Evolutionary conservation across 352 stramenopile genomes (phyloP).

Genomic region (Globisporangium cystogenes): DNA sequence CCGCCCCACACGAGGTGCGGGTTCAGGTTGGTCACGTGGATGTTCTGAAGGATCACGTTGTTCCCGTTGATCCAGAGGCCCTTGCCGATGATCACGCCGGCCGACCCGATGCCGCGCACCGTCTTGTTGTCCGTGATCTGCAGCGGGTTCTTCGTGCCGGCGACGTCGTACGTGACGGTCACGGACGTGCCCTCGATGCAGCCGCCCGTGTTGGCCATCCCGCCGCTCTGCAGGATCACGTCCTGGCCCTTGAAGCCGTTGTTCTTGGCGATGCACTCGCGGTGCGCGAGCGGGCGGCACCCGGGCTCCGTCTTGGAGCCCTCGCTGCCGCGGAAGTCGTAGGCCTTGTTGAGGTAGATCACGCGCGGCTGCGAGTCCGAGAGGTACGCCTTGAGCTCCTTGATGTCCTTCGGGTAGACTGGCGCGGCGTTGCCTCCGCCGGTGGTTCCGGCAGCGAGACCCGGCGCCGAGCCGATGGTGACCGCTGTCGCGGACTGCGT

Average conservation of each 20-base stretch:
- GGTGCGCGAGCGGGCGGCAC: slow-evolving; percentile 32
- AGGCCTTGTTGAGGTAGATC: slow-evolving; percentile 43
- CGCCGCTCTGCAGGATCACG: slow-evolving; percentile 45
- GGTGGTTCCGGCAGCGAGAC: slow-evolving; percentile 24
- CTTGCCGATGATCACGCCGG: slow-evolving; percentile 29
- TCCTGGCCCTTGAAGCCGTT: slow-evolving; percentile 49
- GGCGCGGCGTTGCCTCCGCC: slow-evolving; percentile 25
- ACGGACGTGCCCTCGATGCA: slow-evolving; percentile 28
- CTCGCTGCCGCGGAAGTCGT: slow-evolving; percentile 50
- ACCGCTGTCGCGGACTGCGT: slow-evolving; percentile 2
- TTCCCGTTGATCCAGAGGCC: slow-evolving; percentile 22
- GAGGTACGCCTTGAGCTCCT: slow-evolving; percentile 38
- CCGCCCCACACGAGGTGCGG: slow-evolving; percentile 20
- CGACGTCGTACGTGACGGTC: slow-evolving; percentile 37
- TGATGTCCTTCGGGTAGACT: slow-evolving; percentile 30
- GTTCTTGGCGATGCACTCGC: slow-evolving; percentile 41
- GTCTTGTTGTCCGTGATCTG: slow-evolving; percentile 27
- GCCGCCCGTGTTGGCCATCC: slow-evolving; percentile 44
- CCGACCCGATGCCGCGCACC: slow-evolving; percentile 21
- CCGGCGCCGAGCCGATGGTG: slow-evolving; percentile 11
- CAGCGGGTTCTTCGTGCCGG: slow-evolving; percentile 24
- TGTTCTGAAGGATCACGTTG: slow-evolving; percentile 36
- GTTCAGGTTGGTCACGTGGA: slow-evolving; percentile 37
- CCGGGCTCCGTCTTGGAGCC: slow-evolving; percentile 38
- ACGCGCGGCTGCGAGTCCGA: slow-evolving; percentile 31